Conservation (phyloP, 192 early-diverging fungal species). For the Rhizophlyctis rosea region DNA sequence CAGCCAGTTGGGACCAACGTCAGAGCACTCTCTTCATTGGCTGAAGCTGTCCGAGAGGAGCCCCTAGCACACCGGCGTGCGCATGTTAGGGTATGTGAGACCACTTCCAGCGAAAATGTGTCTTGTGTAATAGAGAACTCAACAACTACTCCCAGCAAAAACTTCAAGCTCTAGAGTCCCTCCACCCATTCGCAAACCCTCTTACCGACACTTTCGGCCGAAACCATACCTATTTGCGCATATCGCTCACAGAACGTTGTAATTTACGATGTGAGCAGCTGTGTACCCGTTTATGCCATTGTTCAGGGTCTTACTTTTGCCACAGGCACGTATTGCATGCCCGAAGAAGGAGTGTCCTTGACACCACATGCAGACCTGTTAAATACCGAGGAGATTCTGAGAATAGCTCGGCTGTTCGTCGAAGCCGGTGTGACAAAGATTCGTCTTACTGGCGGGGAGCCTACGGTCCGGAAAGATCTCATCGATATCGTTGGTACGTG, state of each 20-base stretch:
- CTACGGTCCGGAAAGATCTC: slow-evolving; percentile 89
- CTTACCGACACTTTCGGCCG: slow-evolving; percentile 87
- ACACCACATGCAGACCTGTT: slow-evolving; percentile 67
- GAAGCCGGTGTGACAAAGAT: slow-evolving; percentile 88
- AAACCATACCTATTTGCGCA: slow-evolving; percentile 90
- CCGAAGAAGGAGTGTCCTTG: slow-evolving; percentile 70
- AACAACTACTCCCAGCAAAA: too few species aligned
- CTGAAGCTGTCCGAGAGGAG: too few species aligned
- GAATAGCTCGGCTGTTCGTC: slow-evolving; percentile 81
- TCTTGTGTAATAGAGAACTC: too few species aligned
- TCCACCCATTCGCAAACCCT: too few species aligned
- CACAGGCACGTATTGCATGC: slow-evolving; percentile 94
- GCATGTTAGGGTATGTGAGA: too few species aligned
- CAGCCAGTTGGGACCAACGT: too few species aligned
- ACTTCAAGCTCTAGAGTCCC: too few species aligned
- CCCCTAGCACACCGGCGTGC: too few species aligned
- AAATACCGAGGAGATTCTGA: slow-evolving; percentile 77
- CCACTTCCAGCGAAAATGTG: too few species aligned
- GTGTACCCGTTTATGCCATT: slow-evolving; percentile 1
- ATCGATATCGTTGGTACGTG: slow-evolving; percentile 72
- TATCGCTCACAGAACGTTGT: slow-evolving; percentile 92
- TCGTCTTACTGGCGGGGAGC: slow-evolving; percentile 93
- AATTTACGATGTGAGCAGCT: slow-evolving; percentile 77
- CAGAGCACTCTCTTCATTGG: too few species aligned
- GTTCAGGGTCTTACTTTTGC: neutral